A percentile compares a stretch with the other conserved stretches of the same genome.
Evolutionary conservation across 78 protist genomes (phyloP).

Genomic region (Chrysochromulina parva): DNA sequence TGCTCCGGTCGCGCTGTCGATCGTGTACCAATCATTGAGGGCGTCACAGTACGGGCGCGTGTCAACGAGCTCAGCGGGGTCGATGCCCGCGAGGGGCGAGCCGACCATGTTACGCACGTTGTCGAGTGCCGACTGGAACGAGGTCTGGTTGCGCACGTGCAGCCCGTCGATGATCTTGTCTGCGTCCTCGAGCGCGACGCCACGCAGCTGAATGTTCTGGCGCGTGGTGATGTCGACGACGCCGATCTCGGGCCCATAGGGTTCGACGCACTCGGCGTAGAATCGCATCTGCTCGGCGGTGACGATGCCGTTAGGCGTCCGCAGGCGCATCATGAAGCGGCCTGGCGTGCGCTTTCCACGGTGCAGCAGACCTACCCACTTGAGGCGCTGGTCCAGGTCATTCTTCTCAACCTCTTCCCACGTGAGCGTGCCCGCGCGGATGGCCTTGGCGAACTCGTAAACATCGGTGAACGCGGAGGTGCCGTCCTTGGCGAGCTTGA

Average conservation of each 20-base stretch:
- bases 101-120: neutral
- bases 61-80: slow-evolving; percentile 40
- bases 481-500: slow-evolving; percentile 2
- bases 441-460: neutral
- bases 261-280: neutral
- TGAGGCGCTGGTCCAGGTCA: slow-evolving; percentile 35
- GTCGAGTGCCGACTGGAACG: slow-evolving; percentile 5
- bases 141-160: neutral
- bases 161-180: neutral
- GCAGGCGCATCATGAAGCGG: slow-evolving; percentile 42
- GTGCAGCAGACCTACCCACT: slow-evolving; percentile 42
- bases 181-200: neutral
- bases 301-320: slow-evolving; percentile 32
- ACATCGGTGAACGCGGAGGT: neutral
- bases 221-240: slow-evolving; percentile 46
- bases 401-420: slow-evolving; percentile 15
- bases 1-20: neutral
- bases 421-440: slow-evolving; percentile 14
- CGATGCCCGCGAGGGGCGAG: slow-evolving; percentile 38
- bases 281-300: neutral
- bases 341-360: slow-evolving; percentile 27
- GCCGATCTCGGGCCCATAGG: slow-evolving; percentile 24
- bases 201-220: slow-evolving; percentile 56
- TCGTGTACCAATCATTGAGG: neutral
- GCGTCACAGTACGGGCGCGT: slow-evolving; percentile 5